phyloP scores from a whole-genome alignment of 83 land plant species.

The Picea abies region DNA sequence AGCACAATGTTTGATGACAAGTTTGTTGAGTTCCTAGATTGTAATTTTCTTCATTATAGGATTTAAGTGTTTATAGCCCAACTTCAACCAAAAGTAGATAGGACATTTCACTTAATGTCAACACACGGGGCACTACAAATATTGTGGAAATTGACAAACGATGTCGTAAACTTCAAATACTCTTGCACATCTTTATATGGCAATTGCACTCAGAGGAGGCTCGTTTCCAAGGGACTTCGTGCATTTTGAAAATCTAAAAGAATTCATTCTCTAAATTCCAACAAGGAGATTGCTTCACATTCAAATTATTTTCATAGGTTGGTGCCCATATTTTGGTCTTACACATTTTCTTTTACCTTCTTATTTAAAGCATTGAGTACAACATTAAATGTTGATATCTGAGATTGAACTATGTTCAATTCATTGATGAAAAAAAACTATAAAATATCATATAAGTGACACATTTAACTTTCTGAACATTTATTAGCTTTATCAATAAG shows the following conservation, averaged over 20 bases:
- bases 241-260: background rate
- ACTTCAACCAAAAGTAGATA: slow-evolving; percentile 25
- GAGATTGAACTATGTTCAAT: background rate
- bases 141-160: slow-evolving; percentile 39
- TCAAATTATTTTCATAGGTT: slow-evolving; percentile 4
- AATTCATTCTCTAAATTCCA: background rate
- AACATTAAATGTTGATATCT: background rate
- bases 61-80: slow-evolving; percentile 29
- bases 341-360: background rate
- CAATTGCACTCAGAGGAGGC: background rate
- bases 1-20: too few relatives aligned
- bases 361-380: background rate
- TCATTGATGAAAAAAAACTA: too few relatives aligned
- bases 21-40: slow-evolving; percentile 15
- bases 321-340: background rate
- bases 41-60: background rate
- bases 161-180: slow-evolving; percentile 40
- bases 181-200: slow-evolving; percentile 22
- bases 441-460: too few relatives aligned
- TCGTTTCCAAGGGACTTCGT: slow-evolving; percentile 5
- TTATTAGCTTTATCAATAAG: too few relatives aligned
- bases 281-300: background rate
- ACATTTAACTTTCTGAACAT: too few relatives aligned
- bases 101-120: slow-evolving; percentile 47
- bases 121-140: slow-evolving; percentile 42